Conservation (phyloP, 2,329 filamentous ascomycete genomes). For the Rachicladosporium sp. region DNA sequence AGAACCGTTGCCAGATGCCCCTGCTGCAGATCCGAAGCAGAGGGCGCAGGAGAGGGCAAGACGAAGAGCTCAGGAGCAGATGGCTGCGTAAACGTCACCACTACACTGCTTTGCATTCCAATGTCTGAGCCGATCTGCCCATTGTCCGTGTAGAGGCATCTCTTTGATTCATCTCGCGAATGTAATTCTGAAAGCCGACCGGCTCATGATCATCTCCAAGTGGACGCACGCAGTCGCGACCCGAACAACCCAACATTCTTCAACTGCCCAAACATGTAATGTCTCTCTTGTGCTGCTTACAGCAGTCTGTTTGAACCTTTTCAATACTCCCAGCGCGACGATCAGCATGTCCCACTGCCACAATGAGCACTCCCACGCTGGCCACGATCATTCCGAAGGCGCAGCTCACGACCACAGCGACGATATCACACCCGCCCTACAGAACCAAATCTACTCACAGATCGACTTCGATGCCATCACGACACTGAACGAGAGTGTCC, state of each 20-base stretch:
- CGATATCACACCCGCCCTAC: constrained; percentile 82
- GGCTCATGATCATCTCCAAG: too few species aligned
- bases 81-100: constrained; percentile 1
- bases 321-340: neutral
- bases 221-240: too few species aligned
- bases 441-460: constrained; percentile 81
- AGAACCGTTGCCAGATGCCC: constrained; percentile 20
- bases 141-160: too few species aligned
- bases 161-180: too few species aligned
- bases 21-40: constrained; percentile 5
- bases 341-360: constrained; percentile 35
- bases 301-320: neutral
- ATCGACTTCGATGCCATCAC: constrained; percentile 78
- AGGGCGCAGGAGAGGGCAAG: neutral
- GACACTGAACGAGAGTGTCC: constrained; percentile 68
- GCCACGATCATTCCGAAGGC: constrained; percentile 42
- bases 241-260: neutral
- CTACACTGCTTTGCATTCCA: neutral
- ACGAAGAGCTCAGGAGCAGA: constrained; percentile 1
- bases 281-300: constrained; percentile 2
- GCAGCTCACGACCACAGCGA: constrained; percentile 74
- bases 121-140: too few species aligned
- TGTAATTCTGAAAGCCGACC: too few species aligned
- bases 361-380: constrained; percentile 30
- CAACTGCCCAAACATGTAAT: constrained; percentile 5